Conservation (phyloP, 2,329 filamentous ascomycete genomes). For the Alternaria infectoria region DNA sequence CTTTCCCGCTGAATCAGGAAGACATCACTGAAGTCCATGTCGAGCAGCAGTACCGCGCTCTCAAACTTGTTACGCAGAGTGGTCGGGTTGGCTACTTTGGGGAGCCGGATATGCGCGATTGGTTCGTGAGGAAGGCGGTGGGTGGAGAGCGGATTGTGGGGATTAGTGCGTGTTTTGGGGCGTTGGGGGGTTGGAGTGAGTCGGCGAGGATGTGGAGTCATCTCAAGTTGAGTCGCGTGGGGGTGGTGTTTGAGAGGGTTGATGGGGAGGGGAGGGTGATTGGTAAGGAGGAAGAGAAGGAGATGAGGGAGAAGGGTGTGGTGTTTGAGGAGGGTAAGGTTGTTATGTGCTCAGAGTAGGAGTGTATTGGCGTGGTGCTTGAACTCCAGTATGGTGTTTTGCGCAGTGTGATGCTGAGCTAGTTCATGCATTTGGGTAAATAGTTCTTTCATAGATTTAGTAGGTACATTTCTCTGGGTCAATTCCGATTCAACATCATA, state of each 20-base stretch:
- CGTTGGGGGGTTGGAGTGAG: conserved; percentile 14
- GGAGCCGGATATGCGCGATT: conserved; percentile 1
- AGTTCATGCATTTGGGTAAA: background rate
- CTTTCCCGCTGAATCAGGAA: conserved; percentile 20
- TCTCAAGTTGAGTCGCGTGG: conserved; percentile 8
- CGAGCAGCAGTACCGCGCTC: conserved; percentile 9
- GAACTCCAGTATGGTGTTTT: background rate
- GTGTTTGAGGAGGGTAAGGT: background rate
- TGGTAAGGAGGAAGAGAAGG: background rate
- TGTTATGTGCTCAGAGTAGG: background rate
- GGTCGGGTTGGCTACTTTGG: conserved; percentile 18
- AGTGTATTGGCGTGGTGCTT: background rate
- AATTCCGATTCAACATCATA: background rate
- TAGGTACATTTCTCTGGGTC: background rate
- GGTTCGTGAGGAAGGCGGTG: conserved; percentile 10
- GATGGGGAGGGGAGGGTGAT: background rate
- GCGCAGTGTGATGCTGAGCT: background rate
- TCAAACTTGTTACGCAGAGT: conserved; percentile 22
- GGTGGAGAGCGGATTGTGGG: conserved; percentile 16
- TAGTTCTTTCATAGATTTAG: background rate
- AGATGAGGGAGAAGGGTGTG: background rate
- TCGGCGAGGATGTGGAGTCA: conserved; percentile 10
- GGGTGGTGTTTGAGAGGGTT: background rate
- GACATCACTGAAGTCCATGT: conserved; percentile 26
- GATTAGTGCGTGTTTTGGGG: conserved; percentile 13